A percentile compares a stretch with the other conserved stretches of the same genome.
These are phyloP conservation scores for Hevea brasiliensis DNA, from an alignment of 345 rosid species.

Conservation along the genomic window DNA sequence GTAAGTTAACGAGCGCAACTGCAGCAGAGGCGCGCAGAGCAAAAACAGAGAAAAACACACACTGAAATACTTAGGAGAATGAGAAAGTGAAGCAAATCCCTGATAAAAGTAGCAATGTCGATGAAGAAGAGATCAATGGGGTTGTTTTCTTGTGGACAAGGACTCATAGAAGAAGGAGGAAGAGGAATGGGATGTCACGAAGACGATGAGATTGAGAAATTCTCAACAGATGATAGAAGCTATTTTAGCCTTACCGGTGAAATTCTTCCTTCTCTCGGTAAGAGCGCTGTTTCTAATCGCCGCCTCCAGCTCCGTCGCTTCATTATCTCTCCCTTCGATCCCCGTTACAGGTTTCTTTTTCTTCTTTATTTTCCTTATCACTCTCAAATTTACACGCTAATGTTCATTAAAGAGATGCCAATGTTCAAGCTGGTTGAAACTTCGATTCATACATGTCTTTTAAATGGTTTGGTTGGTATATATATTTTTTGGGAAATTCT, in stretches of 20 bases:
- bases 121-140: conserved; percentile 2
- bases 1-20: conserved; percentile 8
- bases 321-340: conserved; percentile 67
- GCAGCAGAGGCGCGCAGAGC: neutral
- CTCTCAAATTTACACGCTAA: no score
- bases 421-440: no score
- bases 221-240: conserved; percentile 48
- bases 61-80: neutral
- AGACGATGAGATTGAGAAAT: conserved; percentile 22
- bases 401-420: no score
- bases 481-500: no score
- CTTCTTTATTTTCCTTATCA: neutral
- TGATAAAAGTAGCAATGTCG: neutral
- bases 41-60: no score
- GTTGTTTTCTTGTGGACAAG: conserved; percentile 10
- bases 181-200: neutral
- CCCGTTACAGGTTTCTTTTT: conserved; percentile 66
- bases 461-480: no score
- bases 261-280: conserved; percentile 77
- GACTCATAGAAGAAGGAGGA: neutral
- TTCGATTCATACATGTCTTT: no score
- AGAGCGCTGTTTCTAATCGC: conserved; percentile 39
- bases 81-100: neutral
- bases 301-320: conserved; percentile 45
- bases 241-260: conserved; percentile 57